Conservation (phyloP, 108 stramenopile species). For the Tribonema minus region DNA sequence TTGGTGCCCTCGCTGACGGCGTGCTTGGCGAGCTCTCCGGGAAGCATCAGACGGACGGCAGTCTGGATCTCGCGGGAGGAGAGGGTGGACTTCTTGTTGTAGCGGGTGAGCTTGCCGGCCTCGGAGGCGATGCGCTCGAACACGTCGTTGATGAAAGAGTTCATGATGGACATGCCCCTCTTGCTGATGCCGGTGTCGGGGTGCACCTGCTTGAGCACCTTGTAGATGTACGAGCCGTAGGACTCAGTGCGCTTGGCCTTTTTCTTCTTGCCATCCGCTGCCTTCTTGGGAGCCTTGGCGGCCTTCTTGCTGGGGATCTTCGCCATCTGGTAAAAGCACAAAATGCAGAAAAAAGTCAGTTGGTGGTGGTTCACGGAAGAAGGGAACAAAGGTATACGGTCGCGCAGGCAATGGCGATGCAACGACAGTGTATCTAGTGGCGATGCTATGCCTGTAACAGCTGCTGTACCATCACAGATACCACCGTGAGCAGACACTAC, state of each 20-base stretch:
- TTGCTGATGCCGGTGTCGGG: constrained; percentile 81
- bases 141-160: constrained; percentile 88
- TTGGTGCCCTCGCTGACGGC: constrained; percentile 68
- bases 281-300: constrained; percentile 55
- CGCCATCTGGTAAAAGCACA: constrained; percentile 50
- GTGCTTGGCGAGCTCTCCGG: constrained; percentile 88
- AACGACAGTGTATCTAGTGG: too few species aligned
- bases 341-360: too few species aligned
- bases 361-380: too few species aligned
- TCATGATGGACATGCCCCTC: constrained; percentile 86
- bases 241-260: too few species aligned
- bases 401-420: too few species aligned
- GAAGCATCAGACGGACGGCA: too few species aligned
- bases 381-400: too few species aligned
- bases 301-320: constrained; percentile 54
- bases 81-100: constrained; percentile 78
- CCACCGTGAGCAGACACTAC: too few species aligned
- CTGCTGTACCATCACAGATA: too few species aligned
- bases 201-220: too few species aligned
- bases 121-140: constrained; percentile 81
- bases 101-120: constrained; percentile 77
- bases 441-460: too few species aligned
- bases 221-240: constrained; percentile 75
- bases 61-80: too few species aligned
- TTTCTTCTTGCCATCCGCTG: constrained; percentile 48